Conservation (phyloP, 2,329 filamentous ascomycete genomes). For the Cladorrhinum sp. region DNA sequence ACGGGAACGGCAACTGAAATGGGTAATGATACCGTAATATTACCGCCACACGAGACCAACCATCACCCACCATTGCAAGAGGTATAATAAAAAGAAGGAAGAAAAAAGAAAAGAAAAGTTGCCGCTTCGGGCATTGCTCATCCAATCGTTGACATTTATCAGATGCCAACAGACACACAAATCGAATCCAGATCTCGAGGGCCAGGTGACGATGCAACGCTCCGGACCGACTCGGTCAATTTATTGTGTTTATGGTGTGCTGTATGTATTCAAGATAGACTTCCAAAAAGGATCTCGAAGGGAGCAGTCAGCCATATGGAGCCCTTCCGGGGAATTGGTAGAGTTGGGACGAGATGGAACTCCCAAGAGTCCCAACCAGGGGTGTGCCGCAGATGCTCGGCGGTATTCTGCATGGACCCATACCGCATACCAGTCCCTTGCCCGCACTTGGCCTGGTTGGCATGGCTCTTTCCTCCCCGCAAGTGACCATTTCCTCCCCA, state of each 20-base stretch:
- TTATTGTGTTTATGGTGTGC: slow-evolving; percentile 14
- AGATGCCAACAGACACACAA: slow-evolving; percentile 5
- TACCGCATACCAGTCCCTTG: slow-evolving; percentile 1
- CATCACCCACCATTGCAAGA: too few species aligned
- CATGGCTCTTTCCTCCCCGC: not conserved
- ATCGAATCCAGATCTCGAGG: slow-evolving; percentile 9
- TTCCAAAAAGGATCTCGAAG: not conserved
- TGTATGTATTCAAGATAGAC: too few species aligned
- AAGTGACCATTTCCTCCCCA: slow-evolving; percentile 3
- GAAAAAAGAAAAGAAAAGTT: too few species aligned
- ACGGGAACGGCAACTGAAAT: not conserved
- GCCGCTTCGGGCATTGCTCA: too few species aligned
- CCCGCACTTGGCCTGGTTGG: slow-evolving; percentile 1
- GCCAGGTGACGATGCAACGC: slow-evolving; percentile 18
- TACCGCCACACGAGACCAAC: not conserved
- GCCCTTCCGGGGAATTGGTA: slow-evolving; percentile 14
- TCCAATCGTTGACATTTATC: not conserved
- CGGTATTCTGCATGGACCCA: slow-evolving; percentile 28
- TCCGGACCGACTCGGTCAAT: slow-evolving; percentile 30
- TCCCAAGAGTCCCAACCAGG: slow-evolving; percentile 7
- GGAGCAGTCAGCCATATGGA: not conserved
- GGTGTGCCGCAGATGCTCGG: slow-evolving; percentile 24
- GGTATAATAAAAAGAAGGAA: too few species aligned
- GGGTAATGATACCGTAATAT: not conserved
- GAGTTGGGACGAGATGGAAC: slow-evolving; percentile 9